Conservation (phyloP, 192 early-diverging fungal genomes). For the Linnemannia hyalina region DNA sequence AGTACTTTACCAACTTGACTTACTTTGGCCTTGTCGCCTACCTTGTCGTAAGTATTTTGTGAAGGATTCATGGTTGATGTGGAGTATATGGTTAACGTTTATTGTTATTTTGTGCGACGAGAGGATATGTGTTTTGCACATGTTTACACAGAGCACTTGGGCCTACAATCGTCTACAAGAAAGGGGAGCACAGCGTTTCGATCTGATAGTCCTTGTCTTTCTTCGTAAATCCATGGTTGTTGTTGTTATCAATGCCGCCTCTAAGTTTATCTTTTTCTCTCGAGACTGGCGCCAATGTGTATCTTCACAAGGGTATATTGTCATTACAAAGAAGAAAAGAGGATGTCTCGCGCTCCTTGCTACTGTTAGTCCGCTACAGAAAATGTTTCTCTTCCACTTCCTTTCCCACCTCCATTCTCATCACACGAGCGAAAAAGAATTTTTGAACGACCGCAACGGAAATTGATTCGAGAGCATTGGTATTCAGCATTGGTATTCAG, state of each 20-base stretch:
- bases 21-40: conserved; percentile 49
- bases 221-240: not conserved
- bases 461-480: not conserved
- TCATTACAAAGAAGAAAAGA: not conserved
- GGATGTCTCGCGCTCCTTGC: not conserved
- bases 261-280: conserved; percentile 4
- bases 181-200: not conserved
- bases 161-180: not conserved
- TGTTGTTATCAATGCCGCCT: not conserved
- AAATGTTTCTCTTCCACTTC: not conserved
- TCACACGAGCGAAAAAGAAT: not conserved
- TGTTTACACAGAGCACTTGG: not conserved
- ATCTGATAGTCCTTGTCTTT: not conserved
- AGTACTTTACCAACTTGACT: conserved; percentile 52
- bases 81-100: not conserved
- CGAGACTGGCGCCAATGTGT: not conserved
- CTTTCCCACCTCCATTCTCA: not conserved
- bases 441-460: not conserved
- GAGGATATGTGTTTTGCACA: not conserved
- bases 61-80: not conserved
- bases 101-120: not conserved
- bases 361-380: not conserved
- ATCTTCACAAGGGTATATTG: not conserved
- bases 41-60: conserved; percentile 33
- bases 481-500: not conserved